Base-by-base conservation (phyloP, 2,329 filamentous ascomycete genomes). In the Pseudogymnoascus sp. region DNA sequence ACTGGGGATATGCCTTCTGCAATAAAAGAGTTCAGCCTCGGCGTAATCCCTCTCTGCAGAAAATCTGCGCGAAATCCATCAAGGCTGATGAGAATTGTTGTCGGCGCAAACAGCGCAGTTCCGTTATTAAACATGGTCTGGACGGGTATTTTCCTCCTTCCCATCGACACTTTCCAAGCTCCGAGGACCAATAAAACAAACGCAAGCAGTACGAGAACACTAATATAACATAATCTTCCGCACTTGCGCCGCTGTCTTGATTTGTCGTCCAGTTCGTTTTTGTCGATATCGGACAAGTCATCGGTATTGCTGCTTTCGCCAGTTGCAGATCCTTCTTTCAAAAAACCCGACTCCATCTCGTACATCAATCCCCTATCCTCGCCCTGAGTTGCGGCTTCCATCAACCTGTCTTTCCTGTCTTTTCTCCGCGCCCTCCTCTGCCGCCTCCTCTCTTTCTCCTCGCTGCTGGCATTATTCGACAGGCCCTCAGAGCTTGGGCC, bases 31-130 rank as follows among this genome's bases (percentile, higher is more conserved):
- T 84, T 89, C 7, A 99, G 77, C 1, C 86, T 85, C 0, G 92
- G 94, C 1, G 92, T 96, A 30, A 97, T 75, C 0, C 86, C 87
- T 12, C 91, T 85, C 64, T 88, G 82, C 38, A 99, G 77, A 69
- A 96, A 97, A 71, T 97, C 94, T 18, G 94, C 92, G 13, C 94
- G 86, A 75, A 99, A 97, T 3, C 94, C 94, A 73, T 99, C 94
- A 15, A 99, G 80, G 48, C 92, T 96, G 70, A 99, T 89, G 59
- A 97, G 79, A 61, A 99, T 88, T 1, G 94, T 96, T 0, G 94
- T 99, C 0, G 92, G 91, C 8, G 85, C 87, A 71, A 97, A 99
- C 3, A 90, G 75, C 1, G 91, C 88, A 0, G 91, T 95, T 59
- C 94, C 94, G 71, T 99, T 99, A 75, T 80, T 86, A 12, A 62